Conservation (phyloP, 2,329 filamentous ascomycete species). For the Stagonosporopsis rhizophila region DNA sequence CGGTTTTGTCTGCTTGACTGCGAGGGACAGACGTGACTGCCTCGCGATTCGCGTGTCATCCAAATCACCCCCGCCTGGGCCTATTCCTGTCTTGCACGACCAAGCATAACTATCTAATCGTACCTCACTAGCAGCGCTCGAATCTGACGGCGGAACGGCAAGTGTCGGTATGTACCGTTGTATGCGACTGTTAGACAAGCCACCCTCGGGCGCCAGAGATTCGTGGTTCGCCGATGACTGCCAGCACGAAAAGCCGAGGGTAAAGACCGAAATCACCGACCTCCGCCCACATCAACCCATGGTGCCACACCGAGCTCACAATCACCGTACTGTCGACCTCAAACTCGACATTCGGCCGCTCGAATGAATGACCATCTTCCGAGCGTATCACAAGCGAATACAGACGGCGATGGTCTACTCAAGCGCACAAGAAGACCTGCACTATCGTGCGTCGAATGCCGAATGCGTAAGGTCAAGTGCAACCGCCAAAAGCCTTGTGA, state of each 20-base stretch:
- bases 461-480: constrained; percentile 41
- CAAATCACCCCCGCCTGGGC: neutral
- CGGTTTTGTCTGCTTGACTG: neutral
- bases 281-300: neutral
- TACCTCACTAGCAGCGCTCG: neutral
- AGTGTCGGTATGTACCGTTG: too few species aligned
- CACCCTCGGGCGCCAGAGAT: neutral
- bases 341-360: neutral
- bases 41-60: neutral
- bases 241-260: neutral
- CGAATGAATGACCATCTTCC: constrained; percentile 2
- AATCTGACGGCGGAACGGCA: neutral
- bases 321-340: neutral
- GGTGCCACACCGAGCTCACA: neutral
- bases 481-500: constrained; percentile 37
- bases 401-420: constrained; percentile 21
- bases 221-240: neutral
- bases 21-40: neutral
- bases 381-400: neutral
- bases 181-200: neutral
- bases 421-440: constrained; percentile 38
- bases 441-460: constrained; percentile 41
- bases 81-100: neutral
- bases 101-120: neutral
- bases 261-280: constrained; percentile 3